These are phyloP conservation scores for Sugiyamaella smithiae DNA, from an alignment of 805 yeast species.

Conservation along the genomic window DNA sequence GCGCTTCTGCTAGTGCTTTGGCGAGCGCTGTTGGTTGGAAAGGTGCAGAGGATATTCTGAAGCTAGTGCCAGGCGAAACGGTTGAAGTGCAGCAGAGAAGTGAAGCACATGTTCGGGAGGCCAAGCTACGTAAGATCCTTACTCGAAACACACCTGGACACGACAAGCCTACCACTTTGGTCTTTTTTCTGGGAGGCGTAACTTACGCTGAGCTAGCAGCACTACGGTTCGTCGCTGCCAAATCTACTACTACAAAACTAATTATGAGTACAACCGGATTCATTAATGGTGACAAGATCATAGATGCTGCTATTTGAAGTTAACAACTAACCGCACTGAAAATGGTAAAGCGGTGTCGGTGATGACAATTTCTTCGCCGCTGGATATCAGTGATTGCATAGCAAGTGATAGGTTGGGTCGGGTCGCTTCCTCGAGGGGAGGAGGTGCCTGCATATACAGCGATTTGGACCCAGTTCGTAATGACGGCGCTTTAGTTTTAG, in stretches of 20 bases:
- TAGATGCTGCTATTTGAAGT: constrained; percentile 32
- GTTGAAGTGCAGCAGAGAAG: constrained; percentile 33
- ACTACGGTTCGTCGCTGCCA: constrained; percentile 56
- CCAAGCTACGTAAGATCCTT: constrained; percentile 34
- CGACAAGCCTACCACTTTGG: constrained; percentile 38
- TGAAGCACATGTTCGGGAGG: constrained; percentile 28
- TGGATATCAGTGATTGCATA: constrained; percentile 38
- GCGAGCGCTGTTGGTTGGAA: constrained; percentile 35
- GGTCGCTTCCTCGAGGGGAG: constrained; percentile 45
- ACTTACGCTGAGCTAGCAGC: constrained; percentile 82
- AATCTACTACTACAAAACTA: constrained; percentile 38
- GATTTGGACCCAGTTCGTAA: constrained; percentile 40
- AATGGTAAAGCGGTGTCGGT: constrained; percentile 55
- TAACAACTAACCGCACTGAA: constrained; percentile 31
- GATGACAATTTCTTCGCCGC: constrained; percentile 50
- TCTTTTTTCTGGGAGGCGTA: constrained; percentile 77
- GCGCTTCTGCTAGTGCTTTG: constrained; percentile 12
- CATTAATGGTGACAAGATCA: constrained; percentile 42
- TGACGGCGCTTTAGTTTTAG: constrained; percentile 44
- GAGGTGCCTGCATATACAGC: constrained; percentile 50
- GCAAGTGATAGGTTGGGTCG: constrained; percentile 41
- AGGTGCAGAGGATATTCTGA: constrained; percentile 39
- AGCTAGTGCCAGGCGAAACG: constrained; percentile 36
- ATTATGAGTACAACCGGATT: constrained; percentile 49
- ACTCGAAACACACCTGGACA: constrained; percentile 33